Percentiles rank a stretch among this genome's conserved stretches.
Conservation (phyloP, 805 yeast genomes). For the Debaryomyces hansenii region DNA sequence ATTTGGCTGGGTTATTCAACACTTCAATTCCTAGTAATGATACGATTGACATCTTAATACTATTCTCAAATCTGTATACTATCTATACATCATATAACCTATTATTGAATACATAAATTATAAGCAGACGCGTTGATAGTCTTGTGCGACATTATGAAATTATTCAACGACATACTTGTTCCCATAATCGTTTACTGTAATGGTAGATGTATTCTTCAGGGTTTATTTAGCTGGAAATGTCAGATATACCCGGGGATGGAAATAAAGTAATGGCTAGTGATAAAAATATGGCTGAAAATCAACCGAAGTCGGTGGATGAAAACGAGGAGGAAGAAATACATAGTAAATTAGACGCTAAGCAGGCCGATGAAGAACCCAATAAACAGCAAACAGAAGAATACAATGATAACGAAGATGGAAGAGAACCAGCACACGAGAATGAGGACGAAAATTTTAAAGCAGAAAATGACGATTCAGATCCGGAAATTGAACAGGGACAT, state of each 20-base stretch:
- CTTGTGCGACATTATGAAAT: slow-evolving; percentile 1
- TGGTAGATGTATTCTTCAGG: background rate
- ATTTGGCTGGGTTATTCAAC: slow-evolving; percentile 90
- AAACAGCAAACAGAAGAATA: background rate
- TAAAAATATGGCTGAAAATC: too few species aligned
- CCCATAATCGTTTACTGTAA: background rate
- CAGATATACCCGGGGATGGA: background rate
- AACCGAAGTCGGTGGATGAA: too few species aligned
- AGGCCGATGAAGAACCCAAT: too few species aligned
- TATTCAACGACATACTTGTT: background rate
- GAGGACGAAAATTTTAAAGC: background rate
- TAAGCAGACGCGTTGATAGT: background rate
- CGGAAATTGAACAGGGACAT: slow-evolving; percentile 8
- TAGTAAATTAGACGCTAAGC: too few species aligned
- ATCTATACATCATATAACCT: too few species aligned
- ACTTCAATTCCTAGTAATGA: slow-evolving; percentile 90
- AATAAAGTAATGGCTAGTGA: too few species aligned
- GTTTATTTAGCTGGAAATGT: background rate
- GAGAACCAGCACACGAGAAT: background rate
- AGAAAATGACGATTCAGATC: slow-evolving; percentile 4
- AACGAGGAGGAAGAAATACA: too few species aligned
- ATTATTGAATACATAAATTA: background rate
- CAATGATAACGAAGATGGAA: background rate
- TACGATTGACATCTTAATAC: slow-evolving; percentile 76
- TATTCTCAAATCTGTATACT: background rate